Evolutionary conservation across 768 basidiomycete species (phyloP).

Genomic region (Mycena vitilis): DNA sequence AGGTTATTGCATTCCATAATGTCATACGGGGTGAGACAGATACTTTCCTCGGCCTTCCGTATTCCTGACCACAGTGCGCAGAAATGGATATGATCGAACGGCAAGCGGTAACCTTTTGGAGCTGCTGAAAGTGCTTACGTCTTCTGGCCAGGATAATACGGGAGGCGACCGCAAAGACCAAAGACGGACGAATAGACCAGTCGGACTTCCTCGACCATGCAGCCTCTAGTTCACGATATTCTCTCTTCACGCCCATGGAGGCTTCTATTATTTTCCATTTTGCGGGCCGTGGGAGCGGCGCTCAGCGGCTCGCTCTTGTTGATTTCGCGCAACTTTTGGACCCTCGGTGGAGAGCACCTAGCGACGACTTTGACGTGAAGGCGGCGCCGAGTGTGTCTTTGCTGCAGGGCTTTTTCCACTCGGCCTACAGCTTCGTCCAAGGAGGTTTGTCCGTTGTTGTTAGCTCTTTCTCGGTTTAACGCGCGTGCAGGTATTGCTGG

Average conservation of each 20-base stretch:
- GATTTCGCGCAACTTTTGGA: constrained; percentile 96
- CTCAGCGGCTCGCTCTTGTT: constrained; percentile 80
- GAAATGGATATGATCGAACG: constrained; percentile 99
- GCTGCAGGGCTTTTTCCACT: constrained; percentile 70
- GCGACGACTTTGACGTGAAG: constrained; percentile 59
- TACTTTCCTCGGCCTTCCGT: background rate
- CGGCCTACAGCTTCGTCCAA: constrained; percentile 87
- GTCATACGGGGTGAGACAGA: constrained; percentile 79
- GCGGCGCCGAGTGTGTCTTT: constrained; percentile 52
- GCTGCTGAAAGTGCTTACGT: background rate
- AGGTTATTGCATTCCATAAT: constrained; percentile 98
- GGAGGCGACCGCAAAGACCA: constrained; percentile 89
- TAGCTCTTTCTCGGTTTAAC: background rate
- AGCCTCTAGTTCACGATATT: constrained; percentile 88
- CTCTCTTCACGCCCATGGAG: constrained; percentile 97
- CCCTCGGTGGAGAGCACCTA: constrained; percentile 85
- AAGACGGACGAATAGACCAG: constrained; percentile 95
- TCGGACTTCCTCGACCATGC: constrained; percentile 95
- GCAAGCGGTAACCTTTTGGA: constrained; percentile 49
- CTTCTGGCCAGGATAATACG: constrained; percentile 74
- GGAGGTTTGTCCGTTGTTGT: constrained; percentile 65
- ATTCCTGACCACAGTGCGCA: constrained; percentile 38
- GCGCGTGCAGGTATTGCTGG: constrained; percentile 81
- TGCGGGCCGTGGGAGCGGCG: constrained; percentile 81
- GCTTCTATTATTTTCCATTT: constrained; percentile 99